Evolutionary conservation across 2,329 filamentous ascomycete genomes (phyloP).

Genomic region (Diaporthe vexans): DNA sequence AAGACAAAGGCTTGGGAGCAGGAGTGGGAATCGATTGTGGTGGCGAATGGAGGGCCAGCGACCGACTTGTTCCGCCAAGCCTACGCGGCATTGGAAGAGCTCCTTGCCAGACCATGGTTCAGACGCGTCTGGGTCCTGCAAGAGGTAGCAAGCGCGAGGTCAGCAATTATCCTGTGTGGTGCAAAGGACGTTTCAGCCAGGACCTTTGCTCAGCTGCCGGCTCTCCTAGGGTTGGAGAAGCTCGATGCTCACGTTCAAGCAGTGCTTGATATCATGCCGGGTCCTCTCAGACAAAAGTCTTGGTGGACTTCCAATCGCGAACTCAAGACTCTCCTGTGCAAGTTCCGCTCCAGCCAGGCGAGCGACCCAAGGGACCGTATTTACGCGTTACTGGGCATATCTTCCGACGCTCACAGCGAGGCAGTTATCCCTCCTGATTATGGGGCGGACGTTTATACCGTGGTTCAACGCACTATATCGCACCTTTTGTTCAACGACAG

Average conservation of each 20-base stretch:
- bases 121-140: conserved; percentile 40
- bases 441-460: background rate
- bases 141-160: conserved; percentile 26
- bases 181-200: background rate
- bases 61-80: background rate
- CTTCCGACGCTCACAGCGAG: background rate
- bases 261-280: conserved; percentile 17
- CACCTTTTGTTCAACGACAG: conserved; percentile 2
- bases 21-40: conserved; percentile 15
- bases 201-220: conserved; percentile 20
- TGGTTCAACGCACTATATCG: conserved; percentile 16
- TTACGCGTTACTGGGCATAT: conserved; percentile 9
- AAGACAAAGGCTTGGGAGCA: conserved; percentile 13
- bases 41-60: conserved; percentile 12
- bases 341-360: conserved; percentile 12
- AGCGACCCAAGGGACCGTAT: conserved; percentile 22
- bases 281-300: background rate
- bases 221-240: background rate
- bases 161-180: conserved; percentile 6
- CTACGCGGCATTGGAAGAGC: background rate
- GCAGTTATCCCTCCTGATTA: background rate
- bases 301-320: conserved; percentile 22
- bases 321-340: background rate
- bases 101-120: conserved; percentile 29
- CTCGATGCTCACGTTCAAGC: background rate